phyloP scores from a whole-genome alignment of 2,329 filamentous ascomycete species.

The Phaeophleospora eucalypticola region DNA sequence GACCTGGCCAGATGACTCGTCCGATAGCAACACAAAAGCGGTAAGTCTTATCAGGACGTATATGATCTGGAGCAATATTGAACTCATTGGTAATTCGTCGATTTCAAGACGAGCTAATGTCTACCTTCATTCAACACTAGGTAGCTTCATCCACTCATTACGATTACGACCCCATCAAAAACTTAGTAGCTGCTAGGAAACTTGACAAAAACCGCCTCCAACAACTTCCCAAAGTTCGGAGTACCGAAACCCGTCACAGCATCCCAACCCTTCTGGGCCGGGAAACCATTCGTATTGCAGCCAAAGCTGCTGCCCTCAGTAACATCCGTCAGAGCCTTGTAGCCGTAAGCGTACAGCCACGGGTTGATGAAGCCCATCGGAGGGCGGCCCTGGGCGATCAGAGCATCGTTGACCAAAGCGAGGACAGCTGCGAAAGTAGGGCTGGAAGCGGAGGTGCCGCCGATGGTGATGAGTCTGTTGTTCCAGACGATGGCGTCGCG shows the following conservation, averaged over 20 bases:
- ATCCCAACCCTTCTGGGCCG: conserved; percentile 30
- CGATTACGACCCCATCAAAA: too few species aligned
- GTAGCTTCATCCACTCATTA: too few species aligned
- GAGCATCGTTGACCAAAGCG: conserved; percentile 59
- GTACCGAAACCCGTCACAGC: conserved; percentile 31
- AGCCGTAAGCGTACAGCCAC: conserved; percentile 52
- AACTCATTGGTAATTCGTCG: too few species aligned
- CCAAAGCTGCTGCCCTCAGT: conserved; percentile 32
- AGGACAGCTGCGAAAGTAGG: conserved; percentile 58
- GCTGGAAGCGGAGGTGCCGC: conserved; percentile 52
- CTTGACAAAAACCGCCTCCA: conserved; percentile 24
- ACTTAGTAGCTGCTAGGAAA: too few species aligned
- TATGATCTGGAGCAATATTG: too few species aligned
- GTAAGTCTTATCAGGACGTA: too few species aligned
- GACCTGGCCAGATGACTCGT: too few species aligned
- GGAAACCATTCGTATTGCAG: conserved; percentile 27
- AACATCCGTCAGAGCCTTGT: conserved; percentile 48
- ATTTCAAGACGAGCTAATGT: too few species aligned
- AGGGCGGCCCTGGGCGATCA: conserved; percentile 48
- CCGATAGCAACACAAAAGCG: too few species aligned
- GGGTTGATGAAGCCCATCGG: conserved; percentile 58
- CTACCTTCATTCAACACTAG: too few species aligned
- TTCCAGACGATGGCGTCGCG: conserved; percentile 37
- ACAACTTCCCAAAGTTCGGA: conserved; percentile 24
- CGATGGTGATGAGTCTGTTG: conserved; percentile 35